phyloP scores from a whole-genome alignment of 169 alveolate genomes.

The Eimeria necatrix region DNA sequence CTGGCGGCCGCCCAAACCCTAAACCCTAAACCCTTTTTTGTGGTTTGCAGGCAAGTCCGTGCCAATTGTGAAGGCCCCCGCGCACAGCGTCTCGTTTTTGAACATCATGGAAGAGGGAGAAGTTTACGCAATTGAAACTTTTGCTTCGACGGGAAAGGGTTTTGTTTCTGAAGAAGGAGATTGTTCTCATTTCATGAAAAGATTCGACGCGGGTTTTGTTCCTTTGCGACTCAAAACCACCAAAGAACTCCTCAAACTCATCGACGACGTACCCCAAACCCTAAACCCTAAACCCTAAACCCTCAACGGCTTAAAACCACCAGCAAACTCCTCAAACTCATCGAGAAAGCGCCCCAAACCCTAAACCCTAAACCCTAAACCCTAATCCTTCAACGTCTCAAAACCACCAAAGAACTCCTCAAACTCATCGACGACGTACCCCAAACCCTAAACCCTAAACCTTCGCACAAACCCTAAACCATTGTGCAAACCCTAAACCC shows the following conservation, averaged over 20 bases:
- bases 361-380: no score
- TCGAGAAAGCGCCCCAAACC: no score
- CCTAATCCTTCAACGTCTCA: constrained; percentile 93
- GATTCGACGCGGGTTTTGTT: constrained; percentile 93
- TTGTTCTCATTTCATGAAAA: constrained; percentile 99
- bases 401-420: constrained; percentile 95
- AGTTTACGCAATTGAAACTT: constrained; percentile 99
- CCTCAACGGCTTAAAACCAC: constrained; percentile 95
- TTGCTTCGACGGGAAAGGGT: constrained; percentile 99
- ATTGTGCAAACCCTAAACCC: no score
- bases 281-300: no score
- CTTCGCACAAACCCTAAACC: no score
- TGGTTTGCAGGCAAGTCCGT: constrained; percentile 95
- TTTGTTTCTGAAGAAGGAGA: constrained; percentile 91
- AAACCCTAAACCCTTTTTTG: no score
- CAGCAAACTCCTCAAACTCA: constrained; percentile 94
- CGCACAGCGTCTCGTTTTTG: constrained; percentile 81
- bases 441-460: no score
- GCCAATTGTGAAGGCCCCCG: constrained; percentile 96
- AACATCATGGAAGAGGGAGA: constrained; percentile 99
- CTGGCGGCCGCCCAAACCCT: no score
- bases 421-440: constrained; percentile 96
- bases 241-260: constrained; percentile 94
- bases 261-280: constrained; percentile 92
- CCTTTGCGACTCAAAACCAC: constrained; percentile 95